A percentile compares a stretch with the other conserved stretches of the same genome.
Conservation (phyloP, 129 eudicot species). For the Chrysanthemum lavandulifolium region DNA sequence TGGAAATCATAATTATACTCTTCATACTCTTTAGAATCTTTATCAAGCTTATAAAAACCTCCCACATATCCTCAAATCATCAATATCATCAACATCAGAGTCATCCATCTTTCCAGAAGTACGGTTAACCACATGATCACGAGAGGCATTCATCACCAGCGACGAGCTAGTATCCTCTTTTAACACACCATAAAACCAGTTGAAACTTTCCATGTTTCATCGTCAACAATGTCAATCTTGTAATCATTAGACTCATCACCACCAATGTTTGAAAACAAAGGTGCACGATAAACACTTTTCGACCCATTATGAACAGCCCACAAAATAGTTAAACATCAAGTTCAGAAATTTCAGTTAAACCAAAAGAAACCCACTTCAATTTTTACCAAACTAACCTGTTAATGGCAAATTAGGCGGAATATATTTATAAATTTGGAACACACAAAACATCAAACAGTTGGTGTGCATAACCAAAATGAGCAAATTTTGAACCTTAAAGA, state of each 20-base stretch:
- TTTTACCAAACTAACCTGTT: background rate
- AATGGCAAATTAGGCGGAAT: background rate
- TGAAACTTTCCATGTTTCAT: constrained; percentile 62
- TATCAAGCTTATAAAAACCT: constrained; percentile 75
- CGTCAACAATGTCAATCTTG: constrained; percentile 63
- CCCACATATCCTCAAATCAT: constrained; percentile 80
- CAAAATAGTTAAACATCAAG: constrained; percentile 16
- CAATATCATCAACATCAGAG: constrained; percentile 65
- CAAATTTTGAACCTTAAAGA: background rate
- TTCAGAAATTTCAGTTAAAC: constrained; percentile 28
- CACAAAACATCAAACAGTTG: constrained; percentile 39
- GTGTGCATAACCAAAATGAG: constrained; percentile 12
- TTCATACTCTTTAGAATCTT: constrained; percentile 74
- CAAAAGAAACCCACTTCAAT: background rate
- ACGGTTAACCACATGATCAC: constrained; percentile 17
- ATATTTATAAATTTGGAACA: background rate
- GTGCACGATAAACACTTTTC: constrained; percentile 32
- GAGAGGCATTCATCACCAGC: constrained; percentile 8
- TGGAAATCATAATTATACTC: constrained; percentile 74
- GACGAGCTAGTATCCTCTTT: constrained; percentile 23
- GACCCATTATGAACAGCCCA: constrained; percentile 14
- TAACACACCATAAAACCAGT: constrained; percentile 49
- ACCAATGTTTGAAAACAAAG: constrained; percentile 31
- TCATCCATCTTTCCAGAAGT: constrained; percentile 20
- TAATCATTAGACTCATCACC: constrained; percentile 32